These are phyloP conservation scores for Posidonia oceanica DNA, from an alignment of 116 monocot genomes.

Conservation along the genomic window DNA sequence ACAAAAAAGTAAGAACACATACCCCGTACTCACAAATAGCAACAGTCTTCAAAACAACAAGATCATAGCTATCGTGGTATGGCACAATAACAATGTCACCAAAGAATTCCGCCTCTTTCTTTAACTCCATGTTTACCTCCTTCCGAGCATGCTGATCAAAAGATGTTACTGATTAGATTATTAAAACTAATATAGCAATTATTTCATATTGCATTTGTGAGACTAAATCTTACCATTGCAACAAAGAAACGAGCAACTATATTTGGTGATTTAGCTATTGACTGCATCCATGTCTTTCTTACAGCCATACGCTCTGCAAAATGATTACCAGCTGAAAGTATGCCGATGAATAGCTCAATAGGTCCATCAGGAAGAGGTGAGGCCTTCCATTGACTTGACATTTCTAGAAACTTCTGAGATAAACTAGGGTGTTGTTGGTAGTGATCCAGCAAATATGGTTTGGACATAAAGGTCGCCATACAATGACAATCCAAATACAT, in stretches of 20 bases:
- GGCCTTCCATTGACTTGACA: slow-evolving; percentile 40
- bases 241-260: slow-evolving; percentile 53
- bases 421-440: slow-evolving; percentile 66
- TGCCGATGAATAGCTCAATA: slow-evolving; percentile 57
- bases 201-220: neutral
- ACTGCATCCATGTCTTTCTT: slow-evolving; percentile 67
- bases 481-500: slow-evolving; percentile 18
- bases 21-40: slow-evolving; percentile 75
- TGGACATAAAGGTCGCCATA: slow-evolving; percentile 60
- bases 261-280: slow-evolving; percentile 33
- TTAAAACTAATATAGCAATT: neutral
- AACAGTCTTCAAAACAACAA: slow-evolving; percentile 62
- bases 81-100: slow-evolving; percentile 62
- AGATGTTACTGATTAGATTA: neutral
- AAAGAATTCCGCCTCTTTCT: slow-evolving; percentile 66
- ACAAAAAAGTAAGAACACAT: neutral
- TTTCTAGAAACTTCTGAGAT: slow-evolving; percentile 34
- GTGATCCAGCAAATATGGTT: slow-evolving; percentile 49
- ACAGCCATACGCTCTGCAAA: slow-evolving; percentile 68
- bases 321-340: slow-evolving; percentile 65
- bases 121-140: slow-evolving; percentile 47
- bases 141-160: slow-evolving; percentile 38
- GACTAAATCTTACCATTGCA: slow-evolving; percentile 29
- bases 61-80: slow-evolving; percentile 61
- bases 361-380: slow-evolving; percentile 42